These are phyloP conservation scores for Boletus reticuloceps DNA, from an alignment of 768 basidiomycete species.

Conservation along the genomic window DNA sequence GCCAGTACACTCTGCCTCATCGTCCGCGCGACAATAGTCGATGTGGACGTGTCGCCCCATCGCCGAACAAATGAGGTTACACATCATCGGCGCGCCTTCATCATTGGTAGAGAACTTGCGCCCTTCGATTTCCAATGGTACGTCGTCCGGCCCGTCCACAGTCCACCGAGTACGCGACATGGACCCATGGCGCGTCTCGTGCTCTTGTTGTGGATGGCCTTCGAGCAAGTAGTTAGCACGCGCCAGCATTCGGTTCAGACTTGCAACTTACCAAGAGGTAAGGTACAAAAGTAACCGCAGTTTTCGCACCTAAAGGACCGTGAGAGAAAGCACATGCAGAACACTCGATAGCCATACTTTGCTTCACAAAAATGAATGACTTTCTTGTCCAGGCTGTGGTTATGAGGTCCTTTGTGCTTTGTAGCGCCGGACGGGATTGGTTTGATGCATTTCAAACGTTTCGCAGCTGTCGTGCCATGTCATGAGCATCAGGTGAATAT, in stretches of 20 bases:
- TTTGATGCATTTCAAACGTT: conserved; percentile 34
- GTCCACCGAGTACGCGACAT: conserved; percentile 61
- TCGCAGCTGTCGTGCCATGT: conserved; percentile 17
- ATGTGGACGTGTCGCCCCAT: conserved; percentile 61
- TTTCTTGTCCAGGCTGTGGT: too few species aligned
- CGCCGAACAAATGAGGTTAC: conserved; percentile 52
- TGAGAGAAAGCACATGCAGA: not conserved
- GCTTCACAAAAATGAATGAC: too few species aligned
- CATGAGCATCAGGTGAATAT: too few species aligned
- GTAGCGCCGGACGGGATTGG: too few species aligned
- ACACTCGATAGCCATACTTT: conserved; percentile 5
- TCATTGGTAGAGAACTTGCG: conserved; percentile 52
- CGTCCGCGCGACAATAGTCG: conserved; percentile 49
- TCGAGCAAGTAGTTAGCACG: not conserved
- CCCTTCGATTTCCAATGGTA: conserved; percentile 51
- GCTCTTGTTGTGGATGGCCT: conserved; percentile 61
- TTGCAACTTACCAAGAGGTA: conserved; percentile 47
- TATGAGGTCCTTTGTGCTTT: too few species aligned
- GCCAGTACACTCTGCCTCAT: conserved; percentile 35
- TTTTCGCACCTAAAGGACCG: conserved; percentile 41
- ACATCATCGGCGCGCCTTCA: conserved; percentile 64
- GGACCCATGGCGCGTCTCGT: conserved; percentile 62
- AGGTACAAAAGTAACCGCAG: conserved; percentile 58
- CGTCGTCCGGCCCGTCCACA: conserved; percentile 50
- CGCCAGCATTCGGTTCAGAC: too few species aligned